These are phyloP conservation scores for Stentor coeruleus DNA, from an alignment of 73 alveolate genomes.

Conservation along the genomic window DNA sequence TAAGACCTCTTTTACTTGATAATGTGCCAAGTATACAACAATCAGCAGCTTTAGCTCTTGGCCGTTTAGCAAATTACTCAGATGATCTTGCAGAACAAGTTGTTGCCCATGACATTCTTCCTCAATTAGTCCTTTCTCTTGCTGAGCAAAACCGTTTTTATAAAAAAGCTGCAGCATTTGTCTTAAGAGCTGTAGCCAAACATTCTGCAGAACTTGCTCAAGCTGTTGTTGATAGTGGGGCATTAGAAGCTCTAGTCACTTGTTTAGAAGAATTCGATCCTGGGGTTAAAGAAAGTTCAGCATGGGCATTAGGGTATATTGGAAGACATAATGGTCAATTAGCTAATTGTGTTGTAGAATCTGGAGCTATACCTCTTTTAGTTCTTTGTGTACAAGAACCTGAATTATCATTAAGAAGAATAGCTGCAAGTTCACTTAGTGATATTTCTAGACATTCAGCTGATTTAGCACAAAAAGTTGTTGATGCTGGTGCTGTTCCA, in stretches of 20 bases:
- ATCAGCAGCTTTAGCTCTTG: conserved; percentile 99
- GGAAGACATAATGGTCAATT: conserved; percentile 92
- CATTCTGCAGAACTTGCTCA: conserved; percentile 11
- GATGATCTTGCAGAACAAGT: conserved; percentile 90
- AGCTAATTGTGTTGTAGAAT: conserved; percentile 94
- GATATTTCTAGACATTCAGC: conserved; percentile 98
- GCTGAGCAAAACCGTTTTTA: conserved; percentile 96
- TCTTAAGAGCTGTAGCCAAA: conserved; percentile 39
- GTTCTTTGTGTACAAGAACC: conserved; percentile 97
- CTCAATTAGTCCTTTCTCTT: conserved; percentile 94
- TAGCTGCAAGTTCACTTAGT: conserved; percentile 96
- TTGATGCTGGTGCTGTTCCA: conserved; percentile 50
- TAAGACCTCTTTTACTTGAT: conserved; percentile 31
- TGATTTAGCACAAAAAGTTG: conserved; percentile 89
- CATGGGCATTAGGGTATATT: conserved; percentile 91
- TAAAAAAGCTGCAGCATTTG: conserved; percentile 99
- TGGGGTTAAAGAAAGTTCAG: conserved; percentile 96
- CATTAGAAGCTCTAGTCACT: conserved; percentile 95
- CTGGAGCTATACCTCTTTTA: conserved; percentile 97
- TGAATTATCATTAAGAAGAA: conserved; percentile 95
- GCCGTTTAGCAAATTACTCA: conserved; percentile 96
- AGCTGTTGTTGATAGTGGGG: conserved; percentile 98
- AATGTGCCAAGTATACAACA: conserved; percentile 97
- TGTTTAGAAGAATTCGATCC: conserved; percentile 98
- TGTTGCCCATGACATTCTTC: conserved; percentile 94